Evolutionary conservation across 1,139 yeast genomes (phyloP), one percentile per base, ranked within the genome.

Genomic region (Starmera stellimalicola): DNA sequence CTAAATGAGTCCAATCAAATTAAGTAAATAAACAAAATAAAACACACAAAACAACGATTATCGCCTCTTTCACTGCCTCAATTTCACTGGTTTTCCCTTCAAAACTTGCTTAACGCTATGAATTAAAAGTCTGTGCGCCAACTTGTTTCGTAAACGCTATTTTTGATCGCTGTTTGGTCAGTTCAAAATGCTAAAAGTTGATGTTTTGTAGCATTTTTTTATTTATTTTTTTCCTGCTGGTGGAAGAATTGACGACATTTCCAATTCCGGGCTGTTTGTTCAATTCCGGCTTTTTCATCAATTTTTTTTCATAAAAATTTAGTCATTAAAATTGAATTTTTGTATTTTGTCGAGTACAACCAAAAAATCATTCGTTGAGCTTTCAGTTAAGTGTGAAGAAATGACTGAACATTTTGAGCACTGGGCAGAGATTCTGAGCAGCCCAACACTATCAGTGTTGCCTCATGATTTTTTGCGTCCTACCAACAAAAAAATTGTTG

Each of bases 401-500:
- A 22, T 22, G 25, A 7, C 25, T 22, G 25, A 22, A 7, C 40
- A 48, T 33, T 37, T 68, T 37, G 57, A 71, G 29, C 70, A 64
- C 50, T 87, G 95, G 95, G 63, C 73, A 31, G 58, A 68, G 34
- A 66, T 73, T 43, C 70, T 88, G 56, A 82, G 80, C 44, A 80
- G 73, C 49, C 88, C 94, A 32, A 85, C 96, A 3, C 65, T 87
- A 38, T 83, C 94, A 36, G 84, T 80, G 18, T 67, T 88, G 37
- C 96, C 97, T 11, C 82, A 81, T 45, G 97, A 88, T 56, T 88
- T 71, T 56, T 75, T 82, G 43, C 76, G 81, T 51, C 94, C 95
- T 2, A 63, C 76, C n/a, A 74, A 74, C 39, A 76, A 76, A 43
- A 75, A 75, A 42, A 68, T 78, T 10, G 77, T 77, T 16, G 85